These are phyloP conservation scores for Protea cynaroides DNA, from an alignment of 164 flowering plant genomes.

Conservation along the genomic window DNA sequence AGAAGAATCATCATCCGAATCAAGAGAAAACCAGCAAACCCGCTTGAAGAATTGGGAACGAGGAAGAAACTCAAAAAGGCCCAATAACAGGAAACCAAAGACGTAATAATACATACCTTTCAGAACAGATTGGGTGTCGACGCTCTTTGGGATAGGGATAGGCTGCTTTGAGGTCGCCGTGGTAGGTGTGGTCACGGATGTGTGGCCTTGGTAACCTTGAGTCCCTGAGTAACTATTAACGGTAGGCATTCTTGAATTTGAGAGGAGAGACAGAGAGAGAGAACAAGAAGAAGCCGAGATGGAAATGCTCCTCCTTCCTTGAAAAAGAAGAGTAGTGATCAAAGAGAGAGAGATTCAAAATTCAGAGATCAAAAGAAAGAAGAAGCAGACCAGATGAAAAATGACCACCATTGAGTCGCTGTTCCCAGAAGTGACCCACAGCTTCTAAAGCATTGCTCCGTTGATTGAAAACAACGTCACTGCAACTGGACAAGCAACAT, in stretches of 20 bases:
- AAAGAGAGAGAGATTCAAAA: too few relatives aligned
- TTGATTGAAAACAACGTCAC: too few relatives aligned
- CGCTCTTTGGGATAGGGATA: constrained; percentile 34
- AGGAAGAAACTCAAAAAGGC: not conserved
- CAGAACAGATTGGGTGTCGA: constrained; percentile 58
- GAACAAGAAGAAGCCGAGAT: too few relatives aligned
- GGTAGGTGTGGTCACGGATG: constrained; percentile 28
- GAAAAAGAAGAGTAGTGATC: too few relatives aligned
- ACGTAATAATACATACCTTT: constrained; percentile 29
- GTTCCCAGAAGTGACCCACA: too few relatives aligned
- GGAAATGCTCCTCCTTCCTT: too few relatives aligned
- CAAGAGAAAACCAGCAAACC: not conserved
- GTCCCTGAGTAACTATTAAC: constrained; percentile 18
- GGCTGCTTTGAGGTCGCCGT: constrained; percentile 31
- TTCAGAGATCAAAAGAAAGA: too few relatives aligned
- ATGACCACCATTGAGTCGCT: too few relatives aligned
- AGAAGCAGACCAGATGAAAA: too few relatives aligned
- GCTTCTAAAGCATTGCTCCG: too few relatives aligned
- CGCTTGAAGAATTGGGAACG: not conserved
- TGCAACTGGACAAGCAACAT: too few relatives aligned
- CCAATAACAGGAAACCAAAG: not conserved
- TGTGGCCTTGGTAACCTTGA: constrained; percentile 27
- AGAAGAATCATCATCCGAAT: not conserved
- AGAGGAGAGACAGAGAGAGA: too few relatives aligned
- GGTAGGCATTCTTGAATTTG: constrained; percentile 14